Evolutionary conservation across 768 basidiomycete species (phyloP).

Genomic region (Kwoniella botswanensis): DNA sequence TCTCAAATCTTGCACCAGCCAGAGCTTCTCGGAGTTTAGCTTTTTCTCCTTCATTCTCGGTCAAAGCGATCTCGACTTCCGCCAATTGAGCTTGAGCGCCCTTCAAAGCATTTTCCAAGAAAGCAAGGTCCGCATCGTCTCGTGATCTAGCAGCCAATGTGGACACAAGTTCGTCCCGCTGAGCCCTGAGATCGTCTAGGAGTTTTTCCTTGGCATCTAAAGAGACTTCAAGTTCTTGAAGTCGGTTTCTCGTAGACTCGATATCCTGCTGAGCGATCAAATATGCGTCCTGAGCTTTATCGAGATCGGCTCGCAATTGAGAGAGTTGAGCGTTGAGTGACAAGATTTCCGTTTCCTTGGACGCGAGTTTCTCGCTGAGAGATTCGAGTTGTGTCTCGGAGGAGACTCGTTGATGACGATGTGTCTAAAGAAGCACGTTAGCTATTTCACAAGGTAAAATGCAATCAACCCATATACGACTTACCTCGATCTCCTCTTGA

Average conservation of each 20-base stretch:
- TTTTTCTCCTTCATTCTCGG: neutral
- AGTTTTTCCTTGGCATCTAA: conserved; percentile 13
- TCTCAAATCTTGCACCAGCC: neutral
- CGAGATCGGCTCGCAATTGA: conserved; percentile 5
- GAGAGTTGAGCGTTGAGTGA: neutral
- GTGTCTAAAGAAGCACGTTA: conserved; percentile 3
- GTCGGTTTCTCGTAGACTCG: neutral
- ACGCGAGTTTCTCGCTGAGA: neutral
- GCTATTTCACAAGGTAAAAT: neutral
- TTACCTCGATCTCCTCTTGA: conserved; percentile 8
- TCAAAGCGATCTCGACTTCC: neutral
- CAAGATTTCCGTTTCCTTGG: neutral
- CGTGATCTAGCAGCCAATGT: conserved; percentile 6
- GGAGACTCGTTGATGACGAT: neutral
- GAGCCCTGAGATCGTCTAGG: neutral
- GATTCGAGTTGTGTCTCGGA: conserved; percentile 5
- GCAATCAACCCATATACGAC: neutral
- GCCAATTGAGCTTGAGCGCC: conserved; percentile 3
- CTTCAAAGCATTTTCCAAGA: neutral
- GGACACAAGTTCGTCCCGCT: conserved; percentile 3
- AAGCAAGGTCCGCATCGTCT: conserved; percentile 10
- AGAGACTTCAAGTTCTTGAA: neutral
- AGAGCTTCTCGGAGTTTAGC: neutral
- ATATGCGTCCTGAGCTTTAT: neutral
- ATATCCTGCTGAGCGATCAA: neutral